Base-by-base conservation (phyloP, 192 early-diverging fungal genomes). In the Entrophospora sp. region DNA sequence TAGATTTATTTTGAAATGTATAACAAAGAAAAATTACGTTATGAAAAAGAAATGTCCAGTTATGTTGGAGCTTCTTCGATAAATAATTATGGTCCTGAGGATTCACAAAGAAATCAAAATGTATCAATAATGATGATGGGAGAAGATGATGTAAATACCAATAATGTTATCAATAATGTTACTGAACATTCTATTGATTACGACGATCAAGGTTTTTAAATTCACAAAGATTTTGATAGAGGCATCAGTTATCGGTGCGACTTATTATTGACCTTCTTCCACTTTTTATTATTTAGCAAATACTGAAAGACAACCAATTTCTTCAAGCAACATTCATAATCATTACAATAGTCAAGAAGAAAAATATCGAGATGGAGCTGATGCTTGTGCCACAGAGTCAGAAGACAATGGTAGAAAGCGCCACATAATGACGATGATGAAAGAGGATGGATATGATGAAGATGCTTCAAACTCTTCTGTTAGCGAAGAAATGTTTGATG, bases 1-100 rank as follows among this genome's bases (percentile, higher is more conserved):
- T 48, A 78, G 76, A 78, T 72, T 72, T 78, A 78, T 60, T 74
- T 72, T 61, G 73, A 75, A 16, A 31, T 70, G 30, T 78, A 78
- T 59, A 68, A 75, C 14, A 74, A 72, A 42, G 76, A 78, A 55
- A 69, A 69, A 58, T 46, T 68, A 35, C 73, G 72, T 8, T 75
- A 74, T 60, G 57, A 73, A 43, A 51, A 27, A 34, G 73, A 73
- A 6, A 72, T 78, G 70, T 72, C 71, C 34, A 61, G 62, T 5
- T 78, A 78, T 52, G 58, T 61, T 24, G 58, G 58, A 9, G 5
- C 53, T 32, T 61, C 58, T 5, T 37, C 22, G 10, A n/a, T 30
- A 56, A 9, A 5, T 30, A 12, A 12, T 7, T 3, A 14, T 10
- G 28, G 20, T 48, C 20, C 53, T 32, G 28, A 27, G 5, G 53